phyloP scores from a whole-genome alignment of 208 protist genomes.

The Acanthamoeba quina region DNA sequence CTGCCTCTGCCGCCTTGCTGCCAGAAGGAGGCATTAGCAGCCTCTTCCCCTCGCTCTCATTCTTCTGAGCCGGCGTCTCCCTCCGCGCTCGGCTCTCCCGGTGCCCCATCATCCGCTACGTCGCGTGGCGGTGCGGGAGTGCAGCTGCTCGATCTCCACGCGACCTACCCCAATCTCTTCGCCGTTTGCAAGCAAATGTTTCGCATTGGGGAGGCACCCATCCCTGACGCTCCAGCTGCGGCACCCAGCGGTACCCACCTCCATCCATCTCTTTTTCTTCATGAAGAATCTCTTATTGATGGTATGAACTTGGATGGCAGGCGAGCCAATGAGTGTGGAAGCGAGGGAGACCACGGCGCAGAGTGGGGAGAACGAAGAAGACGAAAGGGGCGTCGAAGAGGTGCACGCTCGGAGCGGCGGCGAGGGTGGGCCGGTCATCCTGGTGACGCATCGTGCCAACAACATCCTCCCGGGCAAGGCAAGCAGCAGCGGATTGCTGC shows the following conservation, averaged over 20 bases:
- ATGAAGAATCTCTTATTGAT: too few relatives aligned
- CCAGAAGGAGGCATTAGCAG: neutral
- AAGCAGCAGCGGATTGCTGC: neutral
- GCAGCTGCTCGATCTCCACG: conserved; percentile 17
- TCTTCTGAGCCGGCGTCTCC: neutral
- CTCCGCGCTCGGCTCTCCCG: neutral
- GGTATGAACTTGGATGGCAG: too few relatives aligned
- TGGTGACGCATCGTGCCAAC: conserved; percentile 22
- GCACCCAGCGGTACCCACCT: neutral
- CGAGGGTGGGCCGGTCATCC: neutral
- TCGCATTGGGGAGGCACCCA: too few relatives aligned
- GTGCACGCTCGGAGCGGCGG: neutral
- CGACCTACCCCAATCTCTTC: conserved; percentile 22
- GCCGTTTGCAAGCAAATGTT: conserved; percentile 8
- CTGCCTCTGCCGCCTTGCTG: neutral
- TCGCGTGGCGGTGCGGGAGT: neutral
- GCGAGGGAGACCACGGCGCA: neutral
- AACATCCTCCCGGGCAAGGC: neutral
- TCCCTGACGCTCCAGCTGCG: neutral
- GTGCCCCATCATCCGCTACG: neutral
- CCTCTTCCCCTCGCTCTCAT: neutral
- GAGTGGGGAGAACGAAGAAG: neutral
- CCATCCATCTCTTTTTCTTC: neutral
- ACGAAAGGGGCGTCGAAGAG: neutral
- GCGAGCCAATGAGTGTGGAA: neutral